A percentile compares a stretch with the other conserved stretches of the same genome.
phyloP scores from a whole-genome alignment of 805 yeast genomes.

The Ogataea pignaliae region DNA sequence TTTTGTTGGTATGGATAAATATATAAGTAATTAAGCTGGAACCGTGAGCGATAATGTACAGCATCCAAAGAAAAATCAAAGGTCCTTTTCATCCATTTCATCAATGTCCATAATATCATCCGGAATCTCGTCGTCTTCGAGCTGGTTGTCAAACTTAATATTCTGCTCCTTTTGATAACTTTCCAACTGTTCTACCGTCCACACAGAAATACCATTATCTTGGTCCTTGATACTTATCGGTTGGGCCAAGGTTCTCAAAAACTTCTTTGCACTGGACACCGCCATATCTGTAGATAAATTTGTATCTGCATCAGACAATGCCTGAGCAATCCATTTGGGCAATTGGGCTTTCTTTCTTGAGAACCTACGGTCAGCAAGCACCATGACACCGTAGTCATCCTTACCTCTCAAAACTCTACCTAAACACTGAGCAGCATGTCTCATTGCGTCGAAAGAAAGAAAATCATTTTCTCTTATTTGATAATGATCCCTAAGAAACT shows the following conservation, averaged over 20 bases:
- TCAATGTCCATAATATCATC: conserved; percentile 14
- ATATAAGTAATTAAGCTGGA: too few species aligned
- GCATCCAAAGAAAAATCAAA: too few species aligned
- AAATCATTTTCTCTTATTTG: conserved; percentile 93
- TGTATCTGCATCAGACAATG: conserved; percentile 83
- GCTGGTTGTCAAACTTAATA: conserved; percentile 8
- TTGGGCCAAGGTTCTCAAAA: conserved; percentile 89
- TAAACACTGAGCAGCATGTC: conserved; percentile 98
- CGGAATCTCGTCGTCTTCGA: conserved; percentile 14
- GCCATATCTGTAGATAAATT: conserved; percentile 98
- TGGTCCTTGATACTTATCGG: conserved; percentile 86
- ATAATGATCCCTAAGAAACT: conserved; percentile 87
- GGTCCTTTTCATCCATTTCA: neutral
- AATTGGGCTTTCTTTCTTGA: conserved; percentile 79
- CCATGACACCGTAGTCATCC: conserved; percentile 99
- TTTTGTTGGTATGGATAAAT: too few species aligned
- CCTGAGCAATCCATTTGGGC: conserved; percentile 98
- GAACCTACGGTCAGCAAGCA: conserved; percentile 90
- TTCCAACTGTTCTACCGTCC: conserved; percentile 72
- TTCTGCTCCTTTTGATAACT: conserved; percentile 52
- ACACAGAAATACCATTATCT: conserved; percentile 83
- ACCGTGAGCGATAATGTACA: too few species aligned
- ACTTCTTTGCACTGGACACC: conserved; percentile 87
- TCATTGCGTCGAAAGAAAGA: conserved; percentile 96
- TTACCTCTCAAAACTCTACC: conserved; percentile 97